Conservation (phyloP, 2,329 filamentous ascomycete genomes). For the Dactylellina cionopaga region DNA sequence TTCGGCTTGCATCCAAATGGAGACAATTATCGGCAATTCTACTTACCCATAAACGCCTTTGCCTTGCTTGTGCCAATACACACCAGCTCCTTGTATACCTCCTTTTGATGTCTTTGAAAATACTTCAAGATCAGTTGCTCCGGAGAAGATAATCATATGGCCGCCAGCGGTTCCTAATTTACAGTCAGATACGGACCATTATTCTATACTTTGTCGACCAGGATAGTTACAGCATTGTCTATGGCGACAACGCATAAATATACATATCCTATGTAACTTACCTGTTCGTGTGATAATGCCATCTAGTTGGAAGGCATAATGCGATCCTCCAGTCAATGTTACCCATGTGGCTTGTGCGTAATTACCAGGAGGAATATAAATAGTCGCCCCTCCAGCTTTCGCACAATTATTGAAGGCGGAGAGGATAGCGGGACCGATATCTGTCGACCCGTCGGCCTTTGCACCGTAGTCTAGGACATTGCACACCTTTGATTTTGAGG, state of each 20-base stretch:
- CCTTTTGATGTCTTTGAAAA: conserved; percentile 51
- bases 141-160: conserved; percentile 45
- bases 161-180: conserved; percentile 29
- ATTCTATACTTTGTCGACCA: too few relatives aligned
- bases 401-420: conserved; percentile 64
- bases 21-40: neutral
- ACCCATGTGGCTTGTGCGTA: conserved; percentile 52
- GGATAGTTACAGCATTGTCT: too few relatives aligned
- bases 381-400: conserved; percentile 60
- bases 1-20: too few relatives aligned
- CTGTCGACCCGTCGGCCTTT: conserved; percentile 63
- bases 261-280: neutral
- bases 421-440: conserved; percentile 63
- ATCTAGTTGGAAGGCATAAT: conserved; percentile 51
- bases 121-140: conserved; percentile 47
- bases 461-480: conserved; percentile 65
- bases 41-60: neutral
- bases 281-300: conserved; percentile 48
- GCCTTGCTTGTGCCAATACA: neutral
- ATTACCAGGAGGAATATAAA: conserved; percentile 32
- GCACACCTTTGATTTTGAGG: conserved; percentile 61
- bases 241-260: too few relatives aligned
- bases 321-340: conserved; percentile 28
- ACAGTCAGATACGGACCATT: neutral
- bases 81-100: conserved; percentile 51